These are phyloP conservation scores for thale cress (Arabidopsis thaliana) DNA, from an alignment of 345 rosid species.

Conservation along the genomic window DNA sequence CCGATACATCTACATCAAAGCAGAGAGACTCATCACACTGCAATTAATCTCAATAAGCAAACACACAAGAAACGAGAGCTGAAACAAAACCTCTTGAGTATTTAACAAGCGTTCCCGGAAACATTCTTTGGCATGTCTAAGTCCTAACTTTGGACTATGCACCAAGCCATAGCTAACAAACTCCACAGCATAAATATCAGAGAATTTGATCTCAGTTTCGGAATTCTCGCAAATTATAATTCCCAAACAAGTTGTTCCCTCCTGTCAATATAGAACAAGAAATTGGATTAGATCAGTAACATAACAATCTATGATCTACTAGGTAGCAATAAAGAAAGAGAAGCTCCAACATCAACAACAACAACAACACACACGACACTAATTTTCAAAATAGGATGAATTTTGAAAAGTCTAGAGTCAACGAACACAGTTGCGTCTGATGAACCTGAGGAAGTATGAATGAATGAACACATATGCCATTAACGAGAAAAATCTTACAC, in stretches of 20 bases:
- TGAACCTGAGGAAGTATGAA: constrained; percentile 19
- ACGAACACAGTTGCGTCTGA: constrained; percentile 1
- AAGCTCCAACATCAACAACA: too few relatives aligned
- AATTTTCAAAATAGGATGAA: neutral
- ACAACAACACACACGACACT: neutral
- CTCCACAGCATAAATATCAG: constrained; percentile 80
- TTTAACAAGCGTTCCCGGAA: constrained; percentile 46
- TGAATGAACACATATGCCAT: constrained; percentile 6
- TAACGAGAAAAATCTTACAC: constrained; percentile 49
- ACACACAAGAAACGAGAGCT: neutral
- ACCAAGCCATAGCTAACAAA: constrained; percentile 48
- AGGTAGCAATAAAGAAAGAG: neutral
- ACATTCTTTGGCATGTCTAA: constrained; percentile 51
- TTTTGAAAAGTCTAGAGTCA: neutral
- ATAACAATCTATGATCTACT: neutral
- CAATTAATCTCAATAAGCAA: neutral
- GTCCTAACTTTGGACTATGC: constrained; percentile 47
- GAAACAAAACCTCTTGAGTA: constrained; percentile 57
- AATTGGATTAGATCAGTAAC: neutral
- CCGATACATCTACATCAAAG: constrained; percentile 63
- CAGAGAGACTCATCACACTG: constrained; percentile 3
- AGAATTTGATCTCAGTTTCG: constrained; percentile 53
- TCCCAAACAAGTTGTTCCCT: constrained; percentile 60
- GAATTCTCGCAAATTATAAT: constrained; percentile 46
- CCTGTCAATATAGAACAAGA: constrained; percentile 49